phyloP scores from a whole-genome alignment of 768 basidiomycete species.

The Macrolepiota albuminosa region DNA sequence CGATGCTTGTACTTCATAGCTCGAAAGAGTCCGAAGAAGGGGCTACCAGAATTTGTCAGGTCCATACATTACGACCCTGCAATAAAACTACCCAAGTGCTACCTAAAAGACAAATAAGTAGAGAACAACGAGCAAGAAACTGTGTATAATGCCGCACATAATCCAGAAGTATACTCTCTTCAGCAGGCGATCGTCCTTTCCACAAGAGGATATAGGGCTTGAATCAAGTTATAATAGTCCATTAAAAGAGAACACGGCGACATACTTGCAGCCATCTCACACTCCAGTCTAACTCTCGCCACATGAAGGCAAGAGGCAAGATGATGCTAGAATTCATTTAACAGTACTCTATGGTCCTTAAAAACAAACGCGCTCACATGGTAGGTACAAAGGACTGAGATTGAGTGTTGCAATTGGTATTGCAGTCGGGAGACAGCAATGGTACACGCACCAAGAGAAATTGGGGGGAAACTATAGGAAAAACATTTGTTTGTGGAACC shows the following conservation, averaged over 20 bases:
- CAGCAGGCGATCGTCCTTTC: slow-evolving; percentile 46
- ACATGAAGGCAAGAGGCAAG: slow-evolving; percentile 44
- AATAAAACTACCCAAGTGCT: slow-evolving; percentile 33
- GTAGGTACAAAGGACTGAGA: slow-evolving; percentile 57
- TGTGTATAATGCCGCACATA: slow-evolving; percentile 40
- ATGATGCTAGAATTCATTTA: slow-evolving; percentile 29
- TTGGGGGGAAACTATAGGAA: slow-evolving; percentile 43
- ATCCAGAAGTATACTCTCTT: slow-evolving; percentile 60
- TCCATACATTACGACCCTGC: neutral
- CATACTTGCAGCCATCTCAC: slow-evolving; percentile 56
- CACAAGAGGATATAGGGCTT: slow-evolving; percentile 62
- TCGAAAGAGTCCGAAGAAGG: slow-evolving; percentile 34
- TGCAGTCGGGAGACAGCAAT: neutral
- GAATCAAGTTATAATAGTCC: slow-evolving; percentile 3
- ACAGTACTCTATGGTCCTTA: neutral
- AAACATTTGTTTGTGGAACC: slow-evolving; percentile 45
- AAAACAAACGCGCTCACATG: slow-evolving; percentile 24
- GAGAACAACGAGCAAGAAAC: neutral
- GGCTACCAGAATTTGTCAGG: slow-evolving; percentile 27
- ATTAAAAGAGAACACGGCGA: neutral
- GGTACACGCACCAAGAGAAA: slow-evolving; percentile 34
- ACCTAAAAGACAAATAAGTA: slow-evolving; percentile 25
- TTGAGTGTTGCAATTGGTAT: neutral
- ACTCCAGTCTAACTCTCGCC: slow-evolving; percentile 49
- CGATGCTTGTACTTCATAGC: slow-evolving; percentile 50